Conservation (phyloP, 2,329 filamentous ascomycete genomes). For the Fusarium solani-melongenae region DNA sequence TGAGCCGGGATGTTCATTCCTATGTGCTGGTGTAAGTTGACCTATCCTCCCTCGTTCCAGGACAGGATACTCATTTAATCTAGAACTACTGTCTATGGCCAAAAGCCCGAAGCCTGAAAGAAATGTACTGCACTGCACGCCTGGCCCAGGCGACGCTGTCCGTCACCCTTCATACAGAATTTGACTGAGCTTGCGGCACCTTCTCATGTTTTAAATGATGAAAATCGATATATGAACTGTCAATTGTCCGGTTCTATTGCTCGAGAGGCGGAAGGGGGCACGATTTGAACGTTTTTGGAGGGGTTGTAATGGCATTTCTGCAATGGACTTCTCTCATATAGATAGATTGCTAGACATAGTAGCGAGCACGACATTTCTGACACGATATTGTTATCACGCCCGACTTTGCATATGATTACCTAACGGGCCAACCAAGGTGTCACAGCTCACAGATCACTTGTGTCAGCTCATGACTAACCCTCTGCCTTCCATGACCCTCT, state of each 20-base stretch:
- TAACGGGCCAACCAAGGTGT: not conserved
- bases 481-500: too few species aligned
- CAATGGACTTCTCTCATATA: not conserved
- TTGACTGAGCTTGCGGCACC: too few species aligned
- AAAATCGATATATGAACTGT: not conserved
- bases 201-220: not conserved
- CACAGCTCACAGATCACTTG: not conserved
- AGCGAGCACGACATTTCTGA: not conserved
- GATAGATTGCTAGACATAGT: not conserved
- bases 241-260: not conserved
- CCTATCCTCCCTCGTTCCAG: not conserved
- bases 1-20: slow-evolving; percentile 5
- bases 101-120: not conserved
- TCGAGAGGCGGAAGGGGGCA: not conserved
- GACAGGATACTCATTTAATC: not conserved
- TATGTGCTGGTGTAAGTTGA: slow-evolving; percentile 2
- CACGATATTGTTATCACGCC: not conserved
- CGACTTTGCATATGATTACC: not conserved
- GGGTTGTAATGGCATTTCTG: not conserved
- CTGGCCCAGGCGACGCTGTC: not conserved
- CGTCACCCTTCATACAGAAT: too few species aligned
- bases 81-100: not conserved
- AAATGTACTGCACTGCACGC: not conserved
- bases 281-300: not conserved
- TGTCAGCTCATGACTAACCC: too few species aligned